phyloP scores from a whole-genome alignment of 2,329 filamentous ascomycete species.

The Colletotrichum coccodes region DNA sequence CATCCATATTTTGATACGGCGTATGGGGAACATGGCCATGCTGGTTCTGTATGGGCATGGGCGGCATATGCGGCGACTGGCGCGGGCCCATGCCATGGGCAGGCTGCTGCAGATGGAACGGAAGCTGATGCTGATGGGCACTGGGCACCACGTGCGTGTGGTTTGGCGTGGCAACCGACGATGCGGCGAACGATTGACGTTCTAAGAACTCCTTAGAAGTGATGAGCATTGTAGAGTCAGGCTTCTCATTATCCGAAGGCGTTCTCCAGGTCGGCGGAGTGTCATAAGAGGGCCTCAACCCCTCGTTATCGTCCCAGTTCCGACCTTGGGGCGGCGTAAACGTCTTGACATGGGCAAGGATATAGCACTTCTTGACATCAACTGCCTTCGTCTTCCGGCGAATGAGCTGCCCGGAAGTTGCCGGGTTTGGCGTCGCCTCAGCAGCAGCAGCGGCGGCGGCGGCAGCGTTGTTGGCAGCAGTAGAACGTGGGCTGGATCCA shows the following conservation, averaged over 20 bases:
- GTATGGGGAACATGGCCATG: conserved; percentile 74
- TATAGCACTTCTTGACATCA: conserved; percentile 75
- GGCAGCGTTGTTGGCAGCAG: conserved; percentile 61
- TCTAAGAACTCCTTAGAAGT: conserved; percentile 87
- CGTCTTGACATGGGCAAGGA: conserved; percentile 64
- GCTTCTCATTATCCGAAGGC: conserved; percentile 73
- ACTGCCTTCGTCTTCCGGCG: conserved; percentile 78
- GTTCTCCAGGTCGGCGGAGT: conserved; percentile 88
- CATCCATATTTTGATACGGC: conserved; percentile 79
- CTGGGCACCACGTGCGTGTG: conserved; percentile 76
- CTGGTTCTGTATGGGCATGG: conserved; percentile 80
- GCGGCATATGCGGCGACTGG: conserved; percentile 79
- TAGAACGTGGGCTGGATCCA: conserved; percentile 77
- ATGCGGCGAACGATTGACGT: conserved; percentile 64
- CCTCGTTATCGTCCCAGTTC: conserved; percentile 80
- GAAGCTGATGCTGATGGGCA: conserved; percentile 85
- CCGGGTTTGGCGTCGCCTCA: conserved; percentile 7
- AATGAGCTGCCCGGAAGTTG: conserved; percentile 63
- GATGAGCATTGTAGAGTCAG: conserved; percentile 69
- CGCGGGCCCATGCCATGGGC: conserved; percentile 74
- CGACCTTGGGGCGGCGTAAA: conserved; percentile 62
- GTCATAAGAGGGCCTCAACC: conserved; percentile 85
- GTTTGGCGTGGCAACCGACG: conserved; percentile 74
- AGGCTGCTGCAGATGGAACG: conserved; percentile 82
- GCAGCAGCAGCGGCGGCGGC: conserved; percentile 38